Evolutionary conservation across 1,284 basidiomycete genomes (phyloP), one percentile per base, ranked within the genome.

Genomic region (Vanrija humicola): DNA sequence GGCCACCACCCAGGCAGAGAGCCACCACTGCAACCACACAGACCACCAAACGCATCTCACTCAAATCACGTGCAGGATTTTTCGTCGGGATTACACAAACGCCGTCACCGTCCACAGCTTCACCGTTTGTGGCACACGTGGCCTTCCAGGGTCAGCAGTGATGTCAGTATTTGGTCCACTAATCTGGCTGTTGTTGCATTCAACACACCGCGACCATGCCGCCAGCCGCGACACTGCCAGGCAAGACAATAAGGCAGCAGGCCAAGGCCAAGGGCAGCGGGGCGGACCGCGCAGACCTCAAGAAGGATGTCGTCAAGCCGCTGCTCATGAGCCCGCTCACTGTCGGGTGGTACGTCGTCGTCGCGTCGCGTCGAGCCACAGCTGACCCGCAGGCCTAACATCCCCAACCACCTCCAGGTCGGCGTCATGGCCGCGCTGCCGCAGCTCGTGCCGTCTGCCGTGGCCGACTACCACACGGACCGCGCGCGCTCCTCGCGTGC

Each of bases 401-500:
- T 73, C 10, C 72, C 73, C 3, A 56, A 52, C 38, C 68, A 75
- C 58, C 55, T 73, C 7, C 72, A 74, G 52, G 63, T 49, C 12
- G 61, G 65, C 6, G 62, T 70, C 5, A 38, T 73, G 19, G 62
- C 64, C 9, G 63, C 66, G 15, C 53, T 74, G n/a, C 63, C 64
- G 3, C 46, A 58, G 44, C 54, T 75, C 16, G 28, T 73, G 2
- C 68, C 73, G 0, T 23, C 43, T 10, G 52, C 61, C 6, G 52
- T 74, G 6, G 66, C 72, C 6, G 67, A 64, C 23, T 74, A 74
- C 39, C 73, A 75, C 48, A 61, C 68, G 12, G 61, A 62, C 1
- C 60, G 73, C 43, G 63, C 60, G 16, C 58, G 72, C 43, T 70
- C 70, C 51, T 66, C 71, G 28, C 55, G 59, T 19, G 55, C 61